Percentiles rank a stretch among this genome's conserved stretches.
Conservation (phyloP, 805 yeast genomes). For the Kuraishia piskuri region DNA sequence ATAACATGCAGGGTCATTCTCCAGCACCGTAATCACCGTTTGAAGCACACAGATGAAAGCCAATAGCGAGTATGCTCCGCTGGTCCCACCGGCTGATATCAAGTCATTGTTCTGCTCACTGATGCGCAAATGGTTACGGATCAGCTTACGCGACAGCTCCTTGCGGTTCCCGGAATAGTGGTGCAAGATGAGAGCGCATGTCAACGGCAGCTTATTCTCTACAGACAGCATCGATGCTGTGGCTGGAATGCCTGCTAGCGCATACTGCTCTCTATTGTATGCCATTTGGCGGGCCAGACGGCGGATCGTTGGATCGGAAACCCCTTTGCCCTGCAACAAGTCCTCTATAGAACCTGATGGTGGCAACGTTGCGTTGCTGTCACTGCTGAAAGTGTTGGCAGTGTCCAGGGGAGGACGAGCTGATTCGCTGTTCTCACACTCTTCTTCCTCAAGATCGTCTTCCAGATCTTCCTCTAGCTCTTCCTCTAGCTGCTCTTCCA, state of each 20-base stretch:
- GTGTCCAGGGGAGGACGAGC: background rate
- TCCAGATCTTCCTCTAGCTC: constrained; percentile 5
- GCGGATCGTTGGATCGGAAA: background rate
- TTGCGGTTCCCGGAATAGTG: constrained; percentile 15
- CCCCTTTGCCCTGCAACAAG: background rate
- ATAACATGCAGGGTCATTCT: constrained; percentile 5
- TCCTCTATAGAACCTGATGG: background rate
- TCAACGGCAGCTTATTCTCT: constrained; percentile 20
- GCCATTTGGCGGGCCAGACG: background rate
- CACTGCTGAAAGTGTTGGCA: background rate
- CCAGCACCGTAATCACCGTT: constrained; percentile 13
- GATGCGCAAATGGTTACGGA: constrained; percentile 14
- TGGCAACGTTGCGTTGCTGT: background rate
- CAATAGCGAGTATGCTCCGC: constrained; percentile 18
- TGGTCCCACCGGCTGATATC: background rate
- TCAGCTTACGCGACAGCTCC: constrained; percentile 14
- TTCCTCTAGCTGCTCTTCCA: constrained; percentile 8
- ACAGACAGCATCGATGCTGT: constrained; percentile 11
- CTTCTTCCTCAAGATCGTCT: constrained; percentile 6
- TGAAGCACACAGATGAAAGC: constrained; percentile 19
- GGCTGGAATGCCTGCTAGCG: background rate
- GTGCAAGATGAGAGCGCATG: constrained; percentile 20
- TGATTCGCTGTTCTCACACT: background rate
- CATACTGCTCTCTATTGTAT: background rate
- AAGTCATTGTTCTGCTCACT: constrained; percentile 1